phyloP scores from a whole-genome alignment of 306 rosid species.

The Pyrus betulifolia region DNA sequence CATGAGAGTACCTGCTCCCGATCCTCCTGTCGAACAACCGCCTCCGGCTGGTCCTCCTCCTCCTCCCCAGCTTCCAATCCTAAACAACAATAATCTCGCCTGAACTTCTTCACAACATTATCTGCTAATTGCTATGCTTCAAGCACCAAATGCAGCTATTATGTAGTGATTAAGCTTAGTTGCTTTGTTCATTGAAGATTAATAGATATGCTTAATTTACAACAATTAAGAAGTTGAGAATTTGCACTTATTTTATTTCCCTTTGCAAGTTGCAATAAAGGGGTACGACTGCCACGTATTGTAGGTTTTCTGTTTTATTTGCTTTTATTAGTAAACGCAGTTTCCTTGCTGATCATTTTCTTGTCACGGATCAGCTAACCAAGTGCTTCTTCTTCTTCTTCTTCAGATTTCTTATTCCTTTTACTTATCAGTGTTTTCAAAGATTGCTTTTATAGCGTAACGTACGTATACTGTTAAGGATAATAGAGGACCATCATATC shows the following conservation, averaged over 20 bases:
- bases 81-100: background rate
- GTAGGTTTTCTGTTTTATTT: background rate
- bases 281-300: background rate
- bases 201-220: too few relatives aligned
- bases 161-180: background rate
- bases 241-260: too few relatives aligned
- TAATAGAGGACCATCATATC: too few relatives aligned
- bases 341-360: background rate
- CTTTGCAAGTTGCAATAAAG: background rate
- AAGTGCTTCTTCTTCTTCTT: background rate
- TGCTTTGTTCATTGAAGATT: background rate
- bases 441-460: background rate
- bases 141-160: background rate
- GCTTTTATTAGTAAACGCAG: background rate
- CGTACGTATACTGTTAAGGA: too few relatives aligned
- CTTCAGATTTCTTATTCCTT: background rate
- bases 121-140: background rate
- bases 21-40: background rate
- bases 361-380: background rate
- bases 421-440: background rate
- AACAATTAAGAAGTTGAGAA: too few relatives aligned
- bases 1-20: background rate
- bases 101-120: background rate
- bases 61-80: background rate
- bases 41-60: constrained; percentile 3